A percentile compares a stretch with the other conserved stretches of the same genome.
phyloP scores from a whole-genome alignment of 306 rosid species.

The Casuarina equisetifolia region DNA sequence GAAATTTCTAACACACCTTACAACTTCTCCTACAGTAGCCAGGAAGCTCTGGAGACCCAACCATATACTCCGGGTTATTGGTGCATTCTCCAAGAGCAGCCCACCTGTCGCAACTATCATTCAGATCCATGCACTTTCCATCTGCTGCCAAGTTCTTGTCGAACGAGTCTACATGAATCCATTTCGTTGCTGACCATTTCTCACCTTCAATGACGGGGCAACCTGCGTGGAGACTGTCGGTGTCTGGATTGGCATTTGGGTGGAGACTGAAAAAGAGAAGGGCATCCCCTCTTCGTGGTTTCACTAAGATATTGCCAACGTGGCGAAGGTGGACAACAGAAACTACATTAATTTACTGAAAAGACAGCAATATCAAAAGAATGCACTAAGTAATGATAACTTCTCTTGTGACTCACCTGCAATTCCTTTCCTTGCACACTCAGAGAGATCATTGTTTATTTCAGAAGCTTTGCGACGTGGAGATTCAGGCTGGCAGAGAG shows the following conservation, averaged over 20 bases:
- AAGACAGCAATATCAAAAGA: constrained; percentile 9
- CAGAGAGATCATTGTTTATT: constrained; percentile 63
- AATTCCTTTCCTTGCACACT: constrained; percentile 87
- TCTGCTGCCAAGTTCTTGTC: constrained; percentile 56
- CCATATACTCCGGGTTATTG: constrained; percentile 80
- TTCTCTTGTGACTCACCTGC: constrained; percentile 58
- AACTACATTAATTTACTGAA: constrained; percentile 7
- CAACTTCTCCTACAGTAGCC: constrained; percentile 94
- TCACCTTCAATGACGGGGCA: constrained; percentile 98
- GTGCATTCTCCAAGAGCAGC: constrained; percentile 95
- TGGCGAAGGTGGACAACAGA: constrained; percentile 18
- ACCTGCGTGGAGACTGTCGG: constrained; percentile 87
- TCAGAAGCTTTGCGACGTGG: constrained; percentile 57
- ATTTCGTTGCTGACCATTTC: constrained; percentile 99
- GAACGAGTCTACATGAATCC: constrained; percentile 92
- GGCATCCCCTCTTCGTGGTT: constrained; percentile 95
- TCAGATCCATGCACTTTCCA: constrained; percentile 64
- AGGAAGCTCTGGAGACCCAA: constrained; percentile 81
- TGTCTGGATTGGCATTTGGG: constrained; percentile 75
- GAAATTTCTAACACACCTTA: constrained; percentile 58
- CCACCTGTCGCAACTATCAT: constrained; percentile 90
- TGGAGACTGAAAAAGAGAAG: constrained; percentile 93
- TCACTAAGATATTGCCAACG: constrained; percentile 46
- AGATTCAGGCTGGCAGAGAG: constrained; percentile 53
- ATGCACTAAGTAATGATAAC: background rate